phyloP scores from a whole-genome alignment of 2,329 filamentous ascomycete species.

The Clarireedia monteithiana region DNA sequence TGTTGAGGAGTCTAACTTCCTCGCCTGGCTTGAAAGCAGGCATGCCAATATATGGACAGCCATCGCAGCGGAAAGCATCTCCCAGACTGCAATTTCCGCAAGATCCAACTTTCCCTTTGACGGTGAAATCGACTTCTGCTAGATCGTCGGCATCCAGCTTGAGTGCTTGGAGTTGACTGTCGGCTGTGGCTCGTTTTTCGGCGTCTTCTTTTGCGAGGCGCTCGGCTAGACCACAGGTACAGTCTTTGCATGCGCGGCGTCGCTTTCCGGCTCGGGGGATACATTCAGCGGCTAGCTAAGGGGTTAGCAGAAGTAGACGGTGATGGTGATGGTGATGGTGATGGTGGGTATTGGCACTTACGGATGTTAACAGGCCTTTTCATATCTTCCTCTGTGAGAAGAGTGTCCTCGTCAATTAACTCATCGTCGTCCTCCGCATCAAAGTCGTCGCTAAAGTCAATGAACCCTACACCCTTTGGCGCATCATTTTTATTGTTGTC shows the following conservation, averaged over 20 bases:
- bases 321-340: not conserved
- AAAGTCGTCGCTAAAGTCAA: slow-evolving; percentile 50
- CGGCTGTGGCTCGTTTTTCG: slow-evolving; percentile 55
- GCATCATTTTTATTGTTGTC: slow-evolving; percentile 7
- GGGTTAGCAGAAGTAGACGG: slow-evolving; percentile 4
- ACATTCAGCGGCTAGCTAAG: slow-evolving; percentile 65
- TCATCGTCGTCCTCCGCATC: slow-evolving; percentile 61
- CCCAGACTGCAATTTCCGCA: slow-evolving; percentile 92
- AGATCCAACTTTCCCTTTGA: slow-evolving; percentile 92
- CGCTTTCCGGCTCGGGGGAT: slow-evolving; percentile 81
- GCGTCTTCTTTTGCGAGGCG: slow-evolving; percentile 80
- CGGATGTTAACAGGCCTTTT: slow-evolving; percentile 70
- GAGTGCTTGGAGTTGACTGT: slow-evolving; percentile 54
- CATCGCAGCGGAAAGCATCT: slow-evolving; percentile 73
- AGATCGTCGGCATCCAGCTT: slow-evolving; percentile 73
- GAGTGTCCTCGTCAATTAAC: slow-evolving; percentile 81
- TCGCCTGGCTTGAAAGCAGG: slow-evolving; percentile 96
- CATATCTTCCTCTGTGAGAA: slow-evolving; percentile 81
- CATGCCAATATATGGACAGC: slow-evolving; percentile 80
- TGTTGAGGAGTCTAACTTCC: slow-evolving; percentile 81
- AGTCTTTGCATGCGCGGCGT: slow-evolving; percentile 94
- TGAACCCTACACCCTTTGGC: slow-evolving; percentile 56
- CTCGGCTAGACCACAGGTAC: slow-evolving; percentile 86
- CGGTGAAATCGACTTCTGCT: slow-evolving; percentile 89
- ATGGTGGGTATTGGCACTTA: slow-evolving; percentile 41